A percentile compares a stretch with the other conserved stretches of the same genome.
phyloP scores from a whole-genome alignment of 176 grass and related monocot species.

The Secale cereale region DNA sequence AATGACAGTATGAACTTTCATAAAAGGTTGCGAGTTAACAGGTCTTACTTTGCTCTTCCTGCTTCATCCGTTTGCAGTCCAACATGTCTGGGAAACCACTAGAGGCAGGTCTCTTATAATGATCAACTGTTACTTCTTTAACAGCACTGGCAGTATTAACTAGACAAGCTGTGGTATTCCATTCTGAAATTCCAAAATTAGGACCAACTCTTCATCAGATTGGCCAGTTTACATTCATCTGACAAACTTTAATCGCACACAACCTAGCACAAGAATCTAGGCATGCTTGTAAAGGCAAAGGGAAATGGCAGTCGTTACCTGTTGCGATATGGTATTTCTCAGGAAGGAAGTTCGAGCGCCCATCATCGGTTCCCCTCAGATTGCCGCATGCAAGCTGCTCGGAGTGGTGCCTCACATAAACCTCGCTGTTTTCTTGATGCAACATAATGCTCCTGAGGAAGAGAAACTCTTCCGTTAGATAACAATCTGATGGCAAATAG shows the following conservation, averaged over 20 bases:
- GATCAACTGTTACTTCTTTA: background rate
- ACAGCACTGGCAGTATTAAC: background rate
- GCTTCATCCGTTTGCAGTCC: constrained; percentile 37
- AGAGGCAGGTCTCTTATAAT: constrained; percentile 32
- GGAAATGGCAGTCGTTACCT: constrained; percentile 24
- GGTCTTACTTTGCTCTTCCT: constrained; percentile 36
- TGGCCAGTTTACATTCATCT: background rate
- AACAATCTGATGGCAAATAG: background rate
- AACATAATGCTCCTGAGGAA: constrained; percentile 33
- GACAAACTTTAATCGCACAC: constrained; percentile 26
- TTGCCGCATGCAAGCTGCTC: constrained; percentile 46
- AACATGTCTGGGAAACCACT: background rate
- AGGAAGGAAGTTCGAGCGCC: constrained; percentile 34
- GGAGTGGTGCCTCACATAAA: constrained; percentile 33
- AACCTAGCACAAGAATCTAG: background rate
- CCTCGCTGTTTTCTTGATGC: constrained; percentile 45
- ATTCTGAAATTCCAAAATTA: constrained; percentile 16
- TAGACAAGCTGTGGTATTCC: background rate
- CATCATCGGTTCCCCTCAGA: constrained; percentile 33
- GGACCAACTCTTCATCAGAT: constrained; percentile 11
- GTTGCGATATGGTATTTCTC: constrained; percentile 39
- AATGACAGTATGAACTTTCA: background rate
- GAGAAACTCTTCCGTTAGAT: background rate
- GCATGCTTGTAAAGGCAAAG: background rate
- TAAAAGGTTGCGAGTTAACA: background rate